phyloP scores from a whole-genome alignment of 2,329 filamentous ascomycete genomes.

The Microdochium trichocladiopsis region DNA sequence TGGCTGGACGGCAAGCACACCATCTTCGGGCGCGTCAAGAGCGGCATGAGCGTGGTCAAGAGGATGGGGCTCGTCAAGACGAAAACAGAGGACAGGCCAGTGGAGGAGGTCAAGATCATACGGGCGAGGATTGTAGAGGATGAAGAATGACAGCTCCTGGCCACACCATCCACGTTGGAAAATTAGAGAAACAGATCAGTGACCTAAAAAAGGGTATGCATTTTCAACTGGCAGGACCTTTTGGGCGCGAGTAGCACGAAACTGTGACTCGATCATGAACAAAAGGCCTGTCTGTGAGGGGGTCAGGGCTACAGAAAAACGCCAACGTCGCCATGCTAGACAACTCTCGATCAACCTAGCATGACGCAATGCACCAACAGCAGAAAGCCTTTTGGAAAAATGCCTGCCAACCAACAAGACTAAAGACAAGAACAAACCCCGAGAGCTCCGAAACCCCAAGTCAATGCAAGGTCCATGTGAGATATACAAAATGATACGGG shows the following conservation, averaged over 20 bases:
- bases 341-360: not conserved
- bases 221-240: too few species aligned
- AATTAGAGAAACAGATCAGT: too few species aligned
- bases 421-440: not conserved
- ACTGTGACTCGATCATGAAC: too few species aligned
- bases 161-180: too few species aligned
- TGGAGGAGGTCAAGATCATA: constrained; percentile 75
- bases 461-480: constrained; percentile 1
- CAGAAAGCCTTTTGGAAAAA: not conserved
- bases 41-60: constrained; percentile 75
- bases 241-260: too few species aligned
- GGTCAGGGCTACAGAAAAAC: not conserved
- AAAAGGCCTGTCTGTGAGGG: too few species aligned
- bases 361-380: not conserved
- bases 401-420: not conserved
- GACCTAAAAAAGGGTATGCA: too few species aligned
- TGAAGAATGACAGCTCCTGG: constrained; percentile 23
- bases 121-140: constrained; percentile 63
- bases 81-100: constrained; percentile 69
- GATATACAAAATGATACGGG: not conserved
- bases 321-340: not conserved
- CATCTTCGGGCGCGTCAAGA: constrained; percentile 87
- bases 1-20: constrained; percentile 98
- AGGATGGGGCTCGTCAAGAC: constrained; percentile 86
- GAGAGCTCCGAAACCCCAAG: not conserved